Percentiles rank a stretch among this genome's conserved stretches.
Evolutionary conservation across 352 stramenopile genomes (phyloP).

Genomic region (Phytophthora multivora): DNA sequence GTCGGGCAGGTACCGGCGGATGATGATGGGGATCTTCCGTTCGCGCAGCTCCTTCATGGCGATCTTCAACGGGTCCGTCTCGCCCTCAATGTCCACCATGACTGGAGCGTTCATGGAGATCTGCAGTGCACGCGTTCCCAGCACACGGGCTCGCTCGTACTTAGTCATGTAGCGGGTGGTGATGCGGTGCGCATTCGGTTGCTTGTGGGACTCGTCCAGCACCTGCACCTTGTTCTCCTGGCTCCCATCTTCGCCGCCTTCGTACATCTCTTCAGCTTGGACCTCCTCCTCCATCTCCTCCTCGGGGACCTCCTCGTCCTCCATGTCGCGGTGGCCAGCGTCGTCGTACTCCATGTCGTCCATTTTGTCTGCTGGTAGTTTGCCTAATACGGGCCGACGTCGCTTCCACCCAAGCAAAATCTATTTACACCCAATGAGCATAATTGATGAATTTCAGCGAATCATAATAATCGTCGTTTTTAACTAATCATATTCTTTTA

Average conservation of each 20-base stretch:
- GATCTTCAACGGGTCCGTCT: constrained; percentile 99
- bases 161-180: constrained; percentile 99
- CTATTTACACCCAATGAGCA: constrained; percentile 26
- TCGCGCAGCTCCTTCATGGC: constrained; percentile 99
- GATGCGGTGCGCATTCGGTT: constrained; percentile 90
- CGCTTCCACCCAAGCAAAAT: constrained; percentile 31
- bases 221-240: constrained; percentile 77
- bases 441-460: constrained; percentile 11
- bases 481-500: too few relatives aligned
- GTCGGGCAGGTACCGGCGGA: constrained; percentile 98
- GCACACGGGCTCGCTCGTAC: constrained; percentile 98
- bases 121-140: constrained; percentile 98
- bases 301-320: constrained; percentile 84
- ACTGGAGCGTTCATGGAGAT: constrained; percentile 98
- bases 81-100: constrained; percentile 96
- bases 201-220: constrained; percentile 86
- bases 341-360: constrained; percentile 90
- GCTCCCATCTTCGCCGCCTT: constrained; percentile 57
- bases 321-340: constrained; percentile 74
- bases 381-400: constrained; percentile 1
- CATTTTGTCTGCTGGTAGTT: constrained; percentile 37
- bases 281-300: constrained; percentile 75
- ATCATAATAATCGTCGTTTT: constrained; percentile 2
- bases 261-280: constrained; percentile 74
- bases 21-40: constrained; percentile 99